These are phyloP conservation scores for Plasmopara viticola DNA, from an alignment of 352 stramenopile genomes.

Conservation along the genomic window DNA sequence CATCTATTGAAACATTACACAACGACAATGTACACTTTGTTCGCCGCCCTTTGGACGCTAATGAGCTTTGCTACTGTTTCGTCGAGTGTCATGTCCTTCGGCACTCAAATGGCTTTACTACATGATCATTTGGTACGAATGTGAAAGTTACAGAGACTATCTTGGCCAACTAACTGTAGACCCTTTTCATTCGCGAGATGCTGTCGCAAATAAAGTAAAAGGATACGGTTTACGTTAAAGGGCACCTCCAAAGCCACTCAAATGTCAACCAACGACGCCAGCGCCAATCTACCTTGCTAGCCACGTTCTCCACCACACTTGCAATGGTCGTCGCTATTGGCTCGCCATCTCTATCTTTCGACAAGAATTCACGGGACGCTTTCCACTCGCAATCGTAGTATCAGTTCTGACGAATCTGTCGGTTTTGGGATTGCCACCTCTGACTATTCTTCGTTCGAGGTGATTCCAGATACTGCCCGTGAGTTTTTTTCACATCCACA, in stretches of 20 bases:
- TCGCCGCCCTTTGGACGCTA: too few species aligned
- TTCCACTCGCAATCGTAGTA: constrained; percentile 22
- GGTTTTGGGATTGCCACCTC: too few species aligned
- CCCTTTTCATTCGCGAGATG: constrained; percentile 99
- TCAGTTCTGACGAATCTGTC: too few species aligned
- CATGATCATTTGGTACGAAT: constrained; percentile 43
- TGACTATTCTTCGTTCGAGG: constrained; percentile 75
- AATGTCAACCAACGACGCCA: not conserved
- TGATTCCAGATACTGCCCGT: constrained; percentile 95
- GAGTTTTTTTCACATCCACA: constrained; percentile 95
- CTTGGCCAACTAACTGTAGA: constrained; percentile 66
- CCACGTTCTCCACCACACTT: constrained; percentile 87
- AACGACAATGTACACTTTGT: too few species aligned
- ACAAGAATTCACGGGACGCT: constrained; percentile 20
- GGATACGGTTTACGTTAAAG: constrained; percentile 56
- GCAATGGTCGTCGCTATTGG: constrained; percentile 82
- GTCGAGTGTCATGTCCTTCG: too few species aligned
- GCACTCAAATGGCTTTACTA: not conserved
- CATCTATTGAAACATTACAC: not conserved
- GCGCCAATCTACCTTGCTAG: constrained; percentile 47
- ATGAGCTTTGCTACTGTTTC: too few species aligned
- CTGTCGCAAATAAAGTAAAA: constrained; percentile 99
- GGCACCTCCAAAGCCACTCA: constrained; percentile 50
- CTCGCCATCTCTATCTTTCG: constrained; percentile 14
- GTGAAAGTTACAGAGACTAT: constrained; percentile 43